A percentile compares a stretch with the other conserved stretches of the same genome.
Conservation (phyloP, 345 rosid genomes). For the Eucalyptus pauciflora region DNA sequence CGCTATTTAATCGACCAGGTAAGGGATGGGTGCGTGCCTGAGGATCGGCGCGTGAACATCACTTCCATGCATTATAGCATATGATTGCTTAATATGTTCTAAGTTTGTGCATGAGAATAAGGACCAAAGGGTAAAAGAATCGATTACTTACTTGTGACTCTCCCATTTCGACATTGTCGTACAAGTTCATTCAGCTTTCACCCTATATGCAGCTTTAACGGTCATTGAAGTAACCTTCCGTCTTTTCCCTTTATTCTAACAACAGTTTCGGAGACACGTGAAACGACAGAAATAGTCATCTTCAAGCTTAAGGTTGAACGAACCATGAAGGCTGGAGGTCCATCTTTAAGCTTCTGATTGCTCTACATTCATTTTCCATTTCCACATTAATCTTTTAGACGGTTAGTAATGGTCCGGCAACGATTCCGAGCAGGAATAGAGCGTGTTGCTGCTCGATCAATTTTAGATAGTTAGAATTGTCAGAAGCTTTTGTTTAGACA, state of each 20-base stretch:
- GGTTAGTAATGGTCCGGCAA: not conserved
- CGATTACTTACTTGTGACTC: not conserved
- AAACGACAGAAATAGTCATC: not conserved
- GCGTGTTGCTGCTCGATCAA: not conserved
- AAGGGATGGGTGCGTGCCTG: too few relatives aligned
- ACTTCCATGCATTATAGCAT: not conserved
- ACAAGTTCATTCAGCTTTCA: not conserved
- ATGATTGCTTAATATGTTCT: not conserved
- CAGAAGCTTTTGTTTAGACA: not conserved
- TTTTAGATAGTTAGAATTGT: not conserved
- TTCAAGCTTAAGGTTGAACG: not conserved
- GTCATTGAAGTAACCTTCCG: not conserved
- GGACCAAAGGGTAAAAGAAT: not conserved
- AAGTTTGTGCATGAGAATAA: not conserved
- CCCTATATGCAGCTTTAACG: not conserved
- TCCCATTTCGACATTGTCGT: not conserved
- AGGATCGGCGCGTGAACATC: not conserved
- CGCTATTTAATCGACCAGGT: too few relatives aligned
- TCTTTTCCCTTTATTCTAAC: not conserved
- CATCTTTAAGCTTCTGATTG: not conserved
- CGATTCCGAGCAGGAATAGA: not conserved
- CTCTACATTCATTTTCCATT: not conserved
- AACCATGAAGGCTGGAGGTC: not conserved
- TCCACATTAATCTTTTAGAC: not conserved
- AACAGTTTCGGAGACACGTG: not conserved